Conservation (phyloP, 768 basidiomycete species). For the Mycena albidolilacea region DNA sequence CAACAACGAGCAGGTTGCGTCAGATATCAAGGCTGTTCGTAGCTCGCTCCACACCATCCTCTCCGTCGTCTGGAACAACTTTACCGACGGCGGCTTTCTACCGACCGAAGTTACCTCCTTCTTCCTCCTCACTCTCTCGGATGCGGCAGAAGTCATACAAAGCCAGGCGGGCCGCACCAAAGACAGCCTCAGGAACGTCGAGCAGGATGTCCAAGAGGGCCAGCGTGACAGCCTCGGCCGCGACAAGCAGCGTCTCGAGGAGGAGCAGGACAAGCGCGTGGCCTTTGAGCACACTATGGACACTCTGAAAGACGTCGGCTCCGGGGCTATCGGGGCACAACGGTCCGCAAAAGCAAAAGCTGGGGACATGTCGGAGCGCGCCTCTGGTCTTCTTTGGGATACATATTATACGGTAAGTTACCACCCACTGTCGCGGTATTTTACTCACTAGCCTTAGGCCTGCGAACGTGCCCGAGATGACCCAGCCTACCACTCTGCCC, state of each 20-base stretch:
- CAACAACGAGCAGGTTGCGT: slow-evolving; percentile 5
- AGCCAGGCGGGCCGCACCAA: slow-evolving; percentile 66
- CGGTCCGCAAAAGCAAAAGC: slow-evolving; percentile 59
- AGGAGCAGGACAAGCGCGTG: slow-evolving; percentile 61
- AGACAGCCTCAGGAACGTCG: slow-evolving; percentile 66
- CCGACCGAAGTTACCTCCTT: slow-evolving; percentile 76
- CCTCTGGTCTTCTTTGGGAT: slow-evolving; percentile 58
- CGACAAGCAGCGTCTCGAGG: slow-evolving; percentile 62
- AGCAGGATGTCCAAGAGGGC: slow-evolving; percentile 71
- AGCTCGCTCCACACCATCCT: slow-evolving; percentile 32
- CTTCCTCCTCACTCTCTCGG: slow-evolving; percentile 72
- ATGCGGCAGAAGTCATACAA: slow-evolving; percentile 74
- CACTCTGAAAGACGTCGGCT: slow-evolving; percentile 69
- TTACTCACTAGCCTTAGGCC: slow-evolving; percentile 55
- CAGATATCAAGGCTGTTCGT: slow-evolving; percentile 27
- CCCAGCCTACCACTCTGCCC: slow-evolving; percentile 67
- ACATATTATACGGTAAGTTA: slow-evolving; percentile 65
- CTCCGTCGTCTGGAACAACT: slow-evolving; percentile 41
- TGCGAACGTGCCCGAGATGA: slow-evolving; percentile 75
- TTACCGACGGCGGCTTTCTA: slow-evolving; percentile 67
- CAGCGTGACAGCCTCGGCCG: slow-evolving; percentile 71
- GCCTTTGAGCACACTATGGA: slow-evolving; percentile 80
- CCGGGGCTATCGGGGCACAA: slow-evolving; percentile 65
- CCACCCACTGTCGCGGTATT: neutral
- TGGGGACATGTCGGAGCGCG: slow-evolving; percentile 61